A percentile compares a stretch with the other conserved stretches of the same genome.
Evolutionary conservation across 192 early-diverging fungal species (phyloP).

Genomic region (Backusella liffmaniae): DNA sequence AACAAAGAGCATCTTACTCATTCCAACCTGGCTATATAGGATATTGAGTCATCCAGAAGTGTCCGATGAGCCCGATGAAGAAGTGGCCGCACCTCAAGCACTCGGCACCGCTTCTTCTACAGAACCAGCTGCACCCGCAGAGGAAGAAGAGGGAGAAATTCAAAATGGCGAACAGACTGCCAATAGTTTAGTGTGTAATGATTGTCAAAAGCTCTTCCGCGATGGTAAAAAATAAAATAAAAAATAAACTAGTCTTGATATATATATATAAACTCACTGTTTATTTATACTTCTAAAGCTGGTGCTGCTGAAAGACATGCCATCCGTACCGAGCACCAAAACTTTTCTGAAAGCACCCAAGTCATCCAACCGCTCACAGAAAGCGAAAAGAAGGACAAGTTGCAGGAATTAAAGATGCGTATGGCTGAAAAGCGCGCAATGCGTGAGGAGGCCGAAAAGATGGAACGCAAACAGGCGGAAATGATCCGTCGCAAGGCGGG

Average conservation of each 20-base stretch:
- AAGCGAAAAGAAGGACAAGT: conserved; percentile 74
- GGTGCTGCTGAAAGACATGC: conserved; percentile 78
- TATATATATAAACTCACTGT: too few relatives aligned
- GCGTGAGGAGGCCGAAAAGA: conserved; percentile 56
- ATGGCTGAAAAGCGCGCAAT: conserved; percentile 65
- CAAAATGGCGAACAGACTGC: conserved; percentile 73
- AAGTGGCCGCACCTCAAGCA: conserved; percentile 38
- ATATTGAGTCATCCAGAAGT: conserved; percentile 71
- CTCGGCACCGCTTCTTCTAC: conserved; percentile 27
- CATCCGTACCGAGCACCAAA: conserved; percentile 64
- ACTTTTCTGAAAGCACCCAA: conserved; percentile 75
- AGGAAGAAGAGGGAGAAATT: conserved; percentile 50
- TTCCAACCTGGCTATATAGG: conserved; percentile 23
- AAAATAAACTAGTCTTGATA: too few relatives aligned
- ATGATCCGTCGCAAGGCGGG: conserved; percentile 73
- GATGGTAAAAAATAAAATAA: too few relatives aligned
- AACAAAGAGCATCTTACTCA: too few relatives aligned
- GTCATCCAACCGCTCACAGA: conserved; percentile 78
- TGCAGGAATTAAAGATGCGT: conserved; percentile 64
- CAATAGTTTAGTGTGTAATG: conserved; percentile 77
- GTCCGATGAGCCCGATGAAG: conserved; percentile 59
- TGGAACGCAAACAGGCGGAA: conserved; percentile 70
- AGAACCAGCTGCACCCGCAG: conserved; percentile 17
- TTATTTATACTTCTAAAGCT: conserved; percentile 37
- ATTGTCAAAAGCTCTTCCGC: conserved; percentile 76